Evolutionary conservation across 139 green algal genomes (phyloP).

Genomic region (Klebsormidium nitens): DNA sequence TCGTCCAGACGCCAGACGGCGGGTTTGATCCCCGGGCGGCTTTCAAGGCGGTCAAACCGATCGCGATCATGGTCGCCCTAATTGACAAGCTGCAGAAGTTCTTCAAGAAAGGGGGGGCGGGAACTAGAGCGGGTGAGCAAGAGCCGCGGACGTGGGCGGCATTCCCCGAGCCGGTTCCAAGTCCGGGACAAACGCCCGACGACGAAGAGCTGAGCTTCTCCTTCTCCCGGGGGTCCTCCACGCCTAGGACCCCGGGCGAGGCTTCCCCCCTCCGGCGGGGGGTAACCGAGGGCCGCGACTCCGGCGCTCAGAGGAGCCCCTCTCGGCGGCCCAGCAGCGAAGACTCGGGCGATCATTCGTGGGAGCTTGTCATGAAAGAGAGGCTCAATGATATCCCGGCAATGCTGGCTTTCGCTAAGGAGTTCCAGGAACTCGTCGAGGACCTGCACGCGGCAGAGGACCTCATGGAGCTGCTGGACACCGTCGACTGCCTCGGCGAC

Average conservation of each 20-base stretch:
- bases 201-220: too few species aligned
- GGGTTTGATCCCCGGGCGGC: neutral
- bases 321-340: neutral
- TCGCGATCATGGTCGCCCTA: neutral
- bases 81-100: neutral
- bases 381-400: conserved; percentile 17
- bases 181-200: too few species aligned
- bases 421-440: conserved; percentile 34
- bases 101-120: neutral
- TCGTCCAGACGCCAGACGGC: neutral
- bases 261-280: too few species aligned
- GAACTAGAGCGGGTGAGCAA: neutral
- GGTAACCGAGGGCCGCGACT: neutral
- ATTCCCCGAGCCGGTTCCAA: too few species aligned
- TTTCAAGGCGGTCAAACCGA: neutral
- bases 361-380: conserved; percentile 23
- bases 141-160: too few species aligned
- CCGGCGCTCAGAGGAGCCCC: neutral
- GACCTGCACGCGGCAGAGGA: conserved; percentile 11
- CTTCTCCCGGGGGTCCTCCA: too few species aligned
- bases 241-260: too few species aligned
- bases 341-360: conserved; percentile 6
- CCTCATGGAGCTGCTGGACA: too few species aligned
- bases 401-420: conserved; percentile 16
- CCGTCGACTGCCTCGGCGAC: too few species aligned